Evolutionary conservation across 805 yeast species (phyloP).

Genomic region (Sugiyamaella smithiae): DNA sequence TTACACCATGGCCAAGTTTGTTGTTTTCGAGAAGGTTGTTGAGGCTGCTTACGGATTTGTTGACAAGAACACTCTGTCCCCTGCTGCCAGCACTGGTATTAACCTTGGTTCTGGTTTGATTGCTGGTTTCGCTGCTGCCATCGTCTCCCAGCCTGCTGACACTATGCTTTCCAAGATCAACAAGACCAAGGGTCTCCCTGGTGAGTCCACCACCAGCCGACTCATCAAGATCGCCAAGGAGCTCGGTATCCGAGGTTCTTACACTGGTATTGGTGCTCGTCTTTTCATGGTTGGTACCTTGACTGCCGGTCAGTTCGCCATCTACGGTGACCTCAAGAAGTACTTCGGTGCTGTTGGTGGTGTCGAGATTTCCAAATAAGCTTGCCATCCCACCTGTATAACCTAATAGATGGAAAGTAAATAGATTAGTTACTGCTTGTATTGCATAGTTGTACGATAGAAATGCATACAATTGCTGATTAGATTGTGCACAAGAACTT

Average conservation of each 20-base stretch:
- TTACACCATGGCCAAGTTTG: constrained; percentile 85
- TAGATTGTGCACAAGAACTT: no score
- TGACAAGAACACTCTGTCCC: constrained; percentile 62
- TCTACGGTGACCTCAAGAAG: constrained; percentile 46
- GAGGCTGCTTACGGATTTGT: constrained; percentile 62
- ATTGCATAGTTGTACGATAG: neutral
- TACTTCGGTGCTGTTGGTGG: constrained; percentile 49
- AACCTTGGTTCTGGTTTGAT: constrained; percentile 82
- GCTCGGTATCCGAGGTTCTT: constrained; percentile 75
- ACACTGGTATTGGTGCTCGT: constrained; percentile 87
- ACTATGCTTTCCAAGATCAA: constrained; percentile 86
- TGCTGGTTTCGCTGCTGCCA: constrained; percentile 86
- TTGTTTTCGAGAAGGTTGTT: constrained; percentile 78
- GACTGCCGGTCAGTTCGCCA: constrained; percentile 89
- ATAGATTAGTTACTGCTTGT: neutral
- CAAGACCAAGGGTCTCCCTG: constrained; percentile 48
- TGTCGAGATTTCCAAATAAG: constrained; percentile 9
- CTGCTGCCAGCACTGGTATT: constrained; percentile 74
- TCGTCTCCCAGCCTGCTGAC: constrained; percentile 88
- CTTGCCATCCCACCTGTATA: neutral
- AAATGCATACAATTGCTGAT: neutral
- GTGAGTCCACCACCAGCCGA: constrained; percentile 58
- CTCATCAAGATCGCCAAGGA: constrained; percentile 58
- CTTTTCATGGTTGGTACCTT: constrained; percentile 87
- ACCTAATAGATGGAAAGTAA: neutral